Base-by-base conservation (phyloP, 1,284 basidiomycete species). In the Ceratorhiza oryzae-sativae region DNA sequence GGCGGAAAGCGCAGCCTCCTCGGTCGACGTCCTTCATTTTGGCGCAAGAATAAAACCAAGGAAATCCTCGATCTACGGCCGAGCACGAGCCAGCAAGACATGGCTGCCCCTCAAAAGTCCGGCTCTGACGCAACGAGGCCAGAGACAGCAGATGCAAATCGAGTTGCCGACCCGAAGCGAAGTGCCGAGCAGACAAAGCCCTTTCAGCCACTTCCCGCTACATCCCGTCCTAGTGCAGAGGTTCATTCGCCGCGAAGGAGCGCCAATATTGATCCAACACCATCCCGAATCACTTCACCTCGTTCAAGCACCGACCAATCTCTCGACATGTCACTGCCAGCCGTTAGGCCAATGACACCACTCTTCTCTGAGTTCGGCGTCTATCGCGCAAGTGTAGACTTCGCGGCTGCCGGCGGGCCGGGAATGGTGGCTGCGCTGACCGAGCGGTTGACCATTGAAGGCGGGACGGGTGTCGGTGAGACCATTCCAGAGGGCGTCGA, bases 321-420 rank as follows among this genome's bases (percentile, higher is more conserved):
- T 3, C 41, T 34, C 9, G 68, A 71, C n/a, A 27, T 71, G 13
- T 36, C 56, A 23, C 68, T 71, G 27, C 68, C 68, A 1, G 25
- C 39, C 18, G 68, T 71, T 23, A 36, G 68, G 3, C 68, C 68
- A 1, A 60, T 58, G 55, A 71, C 55, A 18, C 68, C 68, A 30
- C 56, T 71, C 12, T 71, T 71, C 56, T 49, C 68, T 9, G 68
- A 71, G 45, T 71, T 71, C 36, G 68, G 68, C 20, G 48, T 51
- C n/a, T 60, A 71, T 34, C 68, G 68, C 34, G 56, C 51, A n/a
- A 71, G 68, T 49, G 56, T 71, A 25, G 68, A 71, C 36, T 71
- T 71, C 41, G 51, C 45, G 9, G 56, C 68, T 13, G 68, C 68
- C 18, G 68, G 68, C n/a, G 68, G 68, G 15, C 55, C 68, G 34